Base-by-base conservation (phyloP, 352 stramenopile species). In the Blastocystis hominis region DNA sequence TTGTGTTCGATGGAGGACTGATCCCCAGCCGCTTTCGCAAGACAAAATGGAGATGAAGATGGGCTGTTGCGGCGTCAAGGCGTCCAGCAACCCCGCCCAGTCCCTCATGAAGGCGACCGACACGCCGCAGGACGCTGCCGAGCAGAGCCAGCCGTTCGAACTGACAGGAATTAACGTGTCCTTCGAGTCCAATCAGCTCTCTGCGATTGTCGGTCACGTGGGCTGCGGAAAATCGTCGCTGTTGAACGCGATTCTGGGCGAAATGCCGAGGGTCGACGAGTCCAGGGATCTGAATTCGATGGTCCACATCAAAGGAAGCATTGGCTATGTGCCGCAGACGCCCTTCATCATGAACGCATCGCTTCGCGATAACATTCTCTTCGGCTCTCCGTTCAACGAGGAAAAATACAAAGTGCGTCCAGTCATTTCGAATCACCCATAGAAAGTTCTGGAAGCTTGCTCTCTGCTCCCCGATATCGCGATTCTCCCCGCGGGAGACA, bases 311-410 rank as follows among this genome's bases (percentile, higher is more conserved):
- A 91, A 92, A 24, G 96, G 96, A 3, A 93, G 91, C 20, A 91
- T 98, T 4, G 94, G 94, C 1, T 98, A 97, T 81, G 93, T 96
- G 62, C 90, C 93, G 20, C 95, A 98, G 90, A 94, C 93, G 38
- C 91, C 95, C 13, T 99, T 97, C 88, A 98, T 99, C 68, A 92
- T 98, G 84, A 98, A 98, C 90, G 94, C 92, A 46, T 97, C 92
- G 0, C 88, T 99, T 17, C 91, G 93, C 34, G 93, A 97, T 55
- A 99, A 99, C 90, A 97, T 99, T 80, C 92, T 96, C 46, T 98
- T 98, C 90, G 94, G 94, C 0, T 75, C 92, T 15, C 90, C 90
- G 1, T 95, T 91, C 47, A 87, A 95, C 30, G 88, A 87, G 10
- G 90, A 91, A 40, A 92, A 92, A 79, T 95, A 95, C 89, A 7